phyloP scores from a whole-genome alignment of 192 early-diverging fungal species.

The Endogone sp. region DNA sequence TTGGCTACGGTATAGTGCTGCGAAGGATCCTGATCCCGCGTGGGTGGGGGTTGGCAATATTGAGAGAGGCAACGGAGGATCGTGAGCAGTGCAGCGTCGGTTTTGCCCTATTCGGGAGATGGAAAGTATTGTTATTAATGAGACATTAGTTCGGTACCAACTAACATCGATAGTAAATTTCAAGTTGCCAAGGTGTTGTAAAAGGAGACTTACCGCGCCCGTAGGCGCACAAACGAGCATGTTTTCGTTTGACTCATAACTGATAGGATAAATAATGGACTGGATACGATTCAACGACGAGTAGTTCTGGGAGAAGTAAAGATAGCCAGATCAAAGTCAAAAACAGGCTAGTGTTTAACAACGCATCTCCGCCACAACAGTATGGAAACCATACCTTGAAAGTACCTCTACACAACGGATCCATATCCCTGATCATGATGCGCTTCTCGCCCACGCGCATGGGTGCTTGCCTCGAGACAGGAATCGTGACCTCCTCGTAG shows the following conservation, averaged over 20 bases:
- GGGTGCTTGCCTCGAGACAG: conserved; percentile 66
- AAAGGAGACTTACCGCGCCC: conserved; percentile 68
- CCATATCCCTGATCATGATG: conserved; percentile 67
- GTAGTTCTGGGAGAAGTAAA: conserved; percentile 50
- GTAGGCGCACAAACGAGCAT: conserved; percentile 98
- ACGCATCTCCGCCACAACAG: no score
- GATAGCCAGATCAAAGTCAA: neutral
- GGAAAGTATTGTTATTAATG: neutral
- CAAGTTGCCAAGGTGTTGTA: neutral
- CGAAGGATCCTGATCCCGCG: conserved; percentile 27
- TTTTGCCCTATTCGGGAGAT: conserved; percentile 66
- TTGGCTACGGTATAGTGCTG: conserved; percentile 58
- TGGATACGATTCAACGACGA: conserved; percentile 91
- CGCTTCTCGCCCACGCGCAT: conserved; percentile 58
- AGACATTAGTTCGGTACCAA: neutral
- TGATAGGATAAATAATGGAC: conserved; percentile 90
- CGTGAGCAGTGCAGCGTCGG: conserved; percentile 94
- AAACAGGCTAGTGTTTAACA: neutral
- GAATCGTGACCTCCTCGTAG: conserved; percentile 92
- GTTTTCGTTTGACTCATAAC: conserved; percentile 95
- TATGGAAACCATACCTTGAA: conserved; percentile 49
- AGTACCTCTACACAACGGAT: conserved; percentile 67
- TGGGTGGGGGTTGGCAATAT: conserved; percentile 60
- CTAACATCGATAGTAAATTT: neutral
- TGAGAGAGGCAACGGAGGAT: conserved; percentile 80